These are phyloP conservation scores for Claviceps maximensis DNA, from an alignment of 2,329 filamentous ascomycete species.

Conservation along the genomic window DNA sequence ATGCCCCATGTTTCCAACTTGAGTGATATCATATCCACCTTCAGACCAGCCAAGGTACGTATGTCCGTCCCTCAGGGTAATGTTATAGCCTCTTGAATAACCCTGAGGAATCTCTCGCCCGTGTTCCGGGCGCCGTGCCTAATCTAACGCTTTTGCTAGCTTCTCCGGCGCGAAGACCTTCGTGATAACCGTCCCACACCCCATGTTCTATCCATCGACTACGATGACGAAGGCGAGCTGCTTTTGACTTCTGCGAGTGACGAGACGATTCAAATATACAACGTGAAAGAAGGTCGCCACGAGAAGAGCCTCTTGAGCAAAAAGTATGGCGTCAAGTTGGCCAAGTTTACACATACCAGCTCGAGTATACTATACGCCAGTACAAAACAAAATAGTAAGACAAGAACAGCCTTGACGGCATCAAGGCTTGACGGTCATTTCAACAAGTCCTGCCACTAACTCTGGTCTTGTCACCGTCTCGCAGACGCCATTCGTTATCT, in stretches of 20 bases:
- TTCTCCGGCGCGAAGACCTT: conserved; percentile 45
- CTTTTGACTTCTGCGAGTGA: conserved; percentile 86
- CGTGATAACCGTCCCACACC: conserved; percentile 41
- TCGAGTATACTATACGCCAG: conserved; percentile 90
- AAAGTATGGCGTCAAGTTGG: conserved; percentile 91
- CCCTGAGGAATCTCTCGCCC: not conserved
- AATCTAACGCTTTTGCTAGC: conserved; percentile 15
- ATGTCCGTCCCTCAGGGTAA: not conserved
- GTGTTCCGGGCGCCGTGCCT: not conserved
- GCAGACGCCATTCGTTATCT: conserved; percentile 72
- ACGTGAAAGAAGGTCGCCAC: conserved; percentile 77
- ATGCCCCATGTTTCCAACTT: conserved; percentile 49
- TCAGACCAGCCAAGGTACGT: conserved; percentile 65
- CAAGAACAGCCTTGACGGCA: not conserved
- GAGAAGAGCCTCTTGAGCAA: conserved; percentile 86
- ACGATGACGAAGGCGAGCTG: conserved; percentile 88
- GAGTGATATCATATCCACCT: conserved; percentile 63
- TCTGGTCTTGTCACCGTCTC: not conserved
- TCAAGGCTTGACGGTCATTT: not conserved
- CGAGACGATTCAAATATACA: conserved; percentile 91
- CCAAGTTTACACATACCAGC: conserved; percentile 84
- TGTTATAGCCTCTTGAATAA: not conserved
- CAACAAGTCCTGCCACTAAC: conserved; percentile 2
- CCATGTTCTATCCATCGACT: conserved; percentile 81
- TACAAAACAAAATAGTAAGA: conserved; percentile 76